A percentile compares a stretch with the other conserved stretches of the same genome.
phyloP scores from a whole-genome alignment of 2,329 filamentous ascomycete species.

The Parascedosporium putredinis region DNA sequence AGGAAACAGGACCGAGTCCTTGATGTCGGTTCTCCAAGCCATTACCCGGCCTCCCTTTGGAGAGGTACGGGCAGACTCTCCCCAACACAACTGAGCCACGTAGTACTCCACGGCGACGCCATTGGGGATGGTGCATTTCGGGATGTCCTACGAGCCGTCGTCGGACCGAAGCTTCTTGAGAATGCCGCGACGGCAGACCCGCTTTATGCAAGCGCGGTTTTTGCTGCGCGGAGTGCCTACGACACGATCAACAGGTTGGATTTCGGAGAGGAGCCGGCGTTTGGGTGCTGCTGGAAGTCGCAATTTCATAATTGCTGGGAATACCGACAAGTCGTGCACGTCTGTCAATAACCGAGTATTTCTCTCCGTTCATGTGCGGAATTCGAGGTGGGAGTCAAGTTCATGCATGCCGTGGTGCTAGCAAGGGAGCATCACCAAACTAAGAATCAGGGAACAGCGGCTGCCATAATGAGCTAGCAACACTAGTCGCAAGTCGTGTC shows the following conservation, averaged over 20 bases:
- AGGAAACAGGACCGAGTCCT: too few relatives aligned
- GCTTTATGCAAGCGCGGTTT: not conserved
- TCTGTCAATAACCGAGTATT: too few relatives aligned
- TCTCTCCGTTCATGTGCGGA: too few relatives aligned
- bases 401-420: too few relatives aligned
- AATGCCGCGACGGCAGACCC: not conserved
- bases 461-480: too few relatives aligned
- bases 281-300: not conserved
- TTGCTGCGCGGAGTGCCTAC: not conserved
- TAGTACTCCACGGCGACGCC: not conserved
- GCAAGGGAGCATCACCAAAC: too few relatives aligned
- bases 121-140: not conserved
- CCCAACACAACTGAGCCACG: not conserved
- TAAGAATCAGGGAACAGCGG: too few relatives aligned
- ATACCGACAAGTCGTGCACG: not conserved
- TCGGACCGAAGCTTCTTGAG: not conserved
- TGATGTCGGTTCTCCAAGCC: too few relatives aligned
- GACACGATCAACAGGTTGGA: not conserved
- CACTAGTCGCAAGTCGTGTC: too few relatives aligned
- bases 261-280: not conserved
- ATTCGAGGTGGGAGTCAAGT: too few relatives aligned
- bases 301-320: slow-evolving; percentile 1
- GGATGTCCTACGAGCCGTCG: not conserved
- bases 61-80: not conserved
- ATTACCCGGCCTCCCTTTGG: not conserved